Evolutionary conservation across 352 stramenopile species (phyloP).

Genomic region (Phytopythium chamaehyphon): DNA sequence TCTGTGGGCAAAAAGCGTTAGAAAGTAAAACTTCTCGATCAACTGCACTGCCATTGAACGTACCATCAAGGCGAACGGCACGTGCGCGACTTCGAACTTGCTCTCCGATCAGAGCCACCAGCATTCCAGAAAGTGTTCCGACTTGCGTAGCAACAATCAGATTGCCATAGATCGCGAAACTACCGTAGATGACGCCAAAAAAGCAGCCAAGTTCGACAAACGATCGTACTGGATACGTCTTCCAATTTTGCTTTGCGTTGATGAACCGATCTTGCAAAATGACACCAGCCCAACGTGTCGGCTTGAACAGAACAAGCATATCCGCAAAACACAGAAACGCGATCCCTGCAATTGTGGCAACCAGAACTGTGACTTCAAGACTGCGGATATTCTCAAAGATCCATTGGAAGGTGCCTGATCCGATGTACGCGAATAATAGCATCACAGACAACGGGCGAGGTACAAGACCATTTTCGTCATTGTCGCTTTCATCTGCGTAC

Average conservation of each 20-base stretch:
- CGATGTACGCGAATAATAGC: constrained; percentile 82
- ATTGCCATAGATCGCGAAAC: constrained; percentile 80
- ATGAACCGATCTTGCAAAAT: constrained; percentile 85
- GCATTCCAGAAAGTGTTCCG: constrained; percentile 73
- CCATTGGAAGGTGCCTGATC: constrained; percentile 84
- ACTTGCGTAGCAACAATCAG: constrained; percentile 79
- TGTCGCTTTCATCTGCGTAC: constrained; percentile 5
- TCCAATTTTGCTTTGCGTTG: constrained; percentile 67
- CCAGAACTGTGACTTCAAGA: constrained; percentile 72
- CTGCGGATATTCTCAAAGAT: constrained; percentile 87
- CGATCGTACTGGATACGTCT: constrained; percentile 67
- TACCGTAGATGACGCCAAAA: constrained; percentile 85
- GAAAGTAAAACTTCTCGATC: no score
- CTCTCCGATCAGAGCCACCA: constrained; percentile 76
- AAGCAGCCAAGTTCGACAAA: constrained; percentile 86
- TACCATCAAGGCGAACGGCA: constrained; percentile 38
- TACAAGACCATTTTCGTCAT: constrained; percentile 3
- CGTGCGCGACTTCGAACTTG: constrained; percentile 58
- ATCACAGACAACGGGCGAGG: constrained; percentile 47
- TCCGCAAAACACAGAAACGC: constrained; percentile 82
- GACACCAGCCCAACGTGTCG: constrained; percentile 65
- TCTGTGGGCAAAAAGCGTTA: constrained; percentile 13
- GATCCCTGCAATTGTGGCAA: constrained; percentile 77
- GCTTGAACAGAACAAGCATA: constrained; percentile 50
- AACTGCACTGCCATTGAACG: constrained; percentile 8